Conservation (phyloP, 768 basidiomycete genomes). For the Coprinopsis sp. region DNA sequence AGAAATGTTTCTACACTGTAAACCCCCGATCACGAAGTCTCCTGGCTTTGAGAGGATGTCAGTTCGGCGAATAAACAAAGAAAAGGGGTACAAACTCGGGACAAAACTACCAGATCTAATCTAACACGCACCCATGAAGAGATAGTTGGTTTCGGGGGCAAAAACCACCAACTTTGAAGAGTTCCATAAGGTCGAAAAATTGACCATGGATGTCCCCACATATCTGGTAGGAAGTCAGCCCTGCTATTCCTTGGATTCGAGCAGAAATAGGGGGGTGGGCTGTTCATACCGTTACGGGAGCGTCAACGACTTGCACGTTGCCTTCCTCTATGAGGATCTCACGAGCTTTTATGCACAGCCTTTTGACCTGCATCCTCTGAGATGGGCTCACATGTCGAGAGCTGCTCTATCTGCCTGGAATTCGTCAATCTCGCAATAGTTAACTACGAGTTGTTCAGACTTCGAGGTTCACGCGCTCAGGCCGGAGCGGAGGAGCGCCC, state of each 20-base stretch:
- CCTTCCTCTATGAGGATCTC: conserved; percentile 97
- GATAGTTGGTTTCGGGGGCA: conserved; percentile 93
- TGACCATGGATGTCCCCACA: conserved; percentile 98
- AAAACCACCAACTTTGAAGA: conserved; percentile 88
- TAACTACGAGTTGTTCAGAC: too few species aligned
- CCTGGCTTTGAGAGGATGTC: background rate
- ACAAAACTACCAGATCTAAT: background rate
- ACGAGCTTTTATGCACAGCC: conserved; percentile 90
- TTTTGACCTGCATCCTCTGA: conserved; percentile 94
- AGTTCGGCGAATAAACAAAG: conserved; percentile 5
- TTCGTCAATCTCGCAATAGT: too few species aligned
- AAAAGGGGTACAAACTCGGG: conserved; percentile 3
- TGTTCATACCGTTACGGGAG: conserved; percentile 88
- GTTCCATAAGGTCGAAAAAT: conserved; percentile 93
- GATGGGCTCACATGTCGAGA: conserved; percentile 90
- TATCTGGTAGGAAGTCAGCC: too few species aligned
- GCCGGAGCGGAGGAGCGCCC: too few species aligned
- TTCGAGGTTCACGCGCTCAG: too few species aligned
- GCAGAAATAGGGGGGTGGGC: too few species aligned
- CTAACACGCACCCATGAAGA: conserved; percentile 80
- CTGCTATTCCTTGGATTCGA: too few species aligned
- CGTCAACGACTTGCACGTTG: conserved; percentile 94
- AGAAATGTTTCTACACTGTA: conserved; percentile 95
- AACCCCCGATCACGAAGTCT: conserved; percentile 98
- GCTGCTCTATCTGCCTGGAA: conserved; percentile 94